These are phyloP conservation scores for Trametopsis cervina DNA, from an alignment of 768 basidiomycete genomes.

Conservation along the genomic window DNA sequence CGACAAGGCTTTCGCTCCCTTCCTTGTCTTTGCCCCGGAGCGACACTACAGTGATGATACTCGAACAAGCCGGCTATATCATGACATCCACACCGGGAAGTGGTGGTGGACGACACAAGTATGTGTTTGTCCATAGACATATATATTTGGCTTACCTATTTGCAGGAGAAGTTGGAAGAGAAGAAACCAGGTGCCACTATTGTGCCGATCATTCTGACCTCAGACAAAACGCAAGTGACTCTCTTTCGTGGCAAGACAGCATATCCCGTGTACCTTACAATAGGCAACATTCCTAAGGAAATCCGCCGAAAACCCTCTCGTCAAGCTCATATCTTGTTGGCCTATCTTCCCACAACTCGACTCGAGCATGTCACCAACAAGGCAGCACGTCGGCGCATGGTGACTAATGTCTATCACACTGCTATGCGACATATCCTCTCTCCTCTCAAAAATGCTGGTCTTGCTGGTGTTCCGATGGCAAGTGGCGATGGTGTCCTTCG, in stretches of 20 bases:
- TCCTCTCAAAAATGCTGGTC: constrained; percentile 11
- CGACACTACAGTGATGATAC: constrained; percentile 28
- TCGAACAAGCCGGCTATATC: constrained; percentile 9
- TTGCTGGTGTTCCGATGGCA: constrained; percentile 10
- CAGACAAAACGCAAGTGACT: constrained; percentile 14
- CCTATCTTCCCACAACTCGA: constrained; percentile 18
- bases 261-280: constrained; percentile 19
- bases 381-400: constrained; percentile 13
- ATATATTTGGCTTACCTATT: too few relatives aligned
- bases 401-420: constrained; percentile 21
- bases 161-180: constrained; percentile 13
- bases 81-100: constrained; percentile 33
- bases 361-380: constrained; percentile 16
- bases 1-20: constrained; percentile 25
- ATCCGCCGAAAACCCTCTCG: constrained; percentile 20
- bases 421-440: constrained; percentile 12
- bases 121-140: constrained; percentile 11
- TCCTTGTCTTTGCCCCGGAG: constrained; percentile 30
- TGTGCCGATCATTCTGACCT: constrained; percentile 17
- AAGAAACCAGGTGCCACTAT: constrained; percentile 17
- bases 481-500: constrained; percentile 18
- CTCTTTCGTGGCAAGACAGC: constrained; percentile 14
- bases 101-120: constrained; percentile 52
- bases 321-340: constrained; percentile 20
- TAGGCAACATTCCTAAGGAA: constrained; percentile 22